Evolutionary conservation across 306 rosid species (phyloP).

Genomic region (Prunus mume): DNA sequence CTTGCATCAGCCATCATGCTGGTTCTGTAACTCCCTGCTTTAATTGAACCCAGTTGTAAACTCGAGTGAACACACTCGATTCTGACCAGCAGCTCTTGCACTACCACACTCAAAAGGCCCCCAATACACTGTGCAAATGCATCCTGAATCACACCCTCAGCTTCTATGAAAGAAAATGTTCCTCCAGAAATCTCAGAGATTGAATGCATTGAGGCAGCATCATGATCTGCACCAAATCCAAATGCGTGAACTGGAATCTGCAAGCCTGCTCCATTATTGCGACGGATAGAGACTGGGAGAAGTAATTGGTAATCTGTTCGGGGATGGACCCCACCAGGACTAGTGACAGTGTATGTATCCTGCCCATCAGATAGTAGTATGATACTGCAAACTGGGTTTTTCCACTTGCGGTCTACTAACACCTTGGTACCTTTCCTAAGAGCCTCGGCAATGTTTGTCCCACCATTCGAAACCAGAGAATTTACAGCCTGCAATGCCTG

Average conservation of each 20-base stretch:
- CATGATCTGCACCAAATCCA: slow-evolving; percentile 92
- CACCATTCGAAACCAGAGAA: slow-evolving; percentile 67
- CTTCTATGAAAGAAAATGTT: slow-evolving; percentile 92
- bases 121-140: slow-evolving; percentile 99
- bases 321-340: slow-evolving; percentile 31
- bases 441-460: slow-evolving; percentile 85
- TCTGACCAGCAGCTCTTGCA: slow-evolving; percentile 68
- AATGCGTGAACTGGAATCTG: slow-evolving; percentile 85
- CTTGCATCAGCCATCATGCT: slow-evolving; percentile 47
- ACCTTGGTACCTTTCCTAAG: slow-evolving; percentile 81
- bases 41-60: slow-evolving; percentile 57
- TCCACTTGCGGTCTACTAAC: slow-evolving; percentile 68
- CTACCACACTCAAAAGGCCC: slow-evolving; percentile 89
- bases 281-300: slow-evolving; percentile 57
- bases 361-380: slow-evolving; percentile 89
- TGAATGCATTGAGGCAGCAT: slow-evolving; percentile 73
- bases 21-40: slow-evolving; percentile 74
- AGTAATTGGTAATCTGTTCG: slow-evolving; percentile 51
- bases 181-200: slow-evolving; percentile 88
- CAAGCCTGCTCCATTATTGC: slow-evolving; percentile 45
- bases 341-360: slow-evolving; percentile 55
- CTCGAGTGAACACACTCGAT: slow-evolving; percentile 55
- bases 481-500: slow-evolving; percentile 75
- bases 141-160: slow-evolving; percentile 85
- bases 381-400: slow-evolving; percentile 89